Base-by-base conservation (phyloP, 164 flowering plant genomes). In the Magnolia officinalis region DNA sequence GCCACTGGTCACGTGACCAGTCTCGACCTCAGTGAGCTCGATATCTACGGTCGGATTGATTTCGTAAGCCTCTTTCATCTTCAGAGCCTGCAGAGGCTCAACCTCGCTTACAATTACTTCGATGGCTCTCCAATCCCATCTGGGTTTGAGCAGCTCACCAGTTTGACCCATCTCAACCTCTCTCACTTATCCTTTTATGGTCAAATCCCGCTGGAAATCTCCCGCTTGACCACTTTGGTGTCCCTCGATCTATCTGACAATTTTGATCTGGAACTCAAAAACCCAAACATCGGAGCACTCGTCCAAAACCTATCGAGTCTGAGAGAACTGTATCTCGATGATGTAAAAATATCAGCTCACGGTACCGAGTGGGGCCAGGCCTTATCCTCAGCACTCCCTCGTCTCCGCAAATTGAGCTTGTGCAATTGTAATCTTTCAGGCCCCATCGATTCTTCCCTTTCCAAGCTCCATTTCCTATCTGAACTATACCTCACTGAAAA, bases 11-110 rank as follows among this genome's bases (percentile, higher is more conserved):
- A 67, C 51, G 87, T 87, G 4, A 76, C 52, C 6, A 74, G 78
- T 4, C 76, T 88, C 18, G 80, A 86, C 73, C 81, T 88, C 66
- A 85, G 81, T 29, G 10, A 11, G 7, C 82, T 81, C 71, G 31
- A 31, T 0, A 86, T 89, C 59, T n/a, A 69, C 6, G 80, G 79
- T 16, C 50, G 1, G 9, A 11, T 68, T 10, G 50, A 68, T 26
- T 67, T 24, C 4, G 9, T 13, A 8, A 23, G 13, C 18, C 70
- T 67, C 70, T 21, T 67, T 24, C 29, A 8, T 4, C 70, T 67
- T 67, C 0, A 26, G 21, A 23, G 45, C 71, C 86, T 89, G 4
- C 72, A 81, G 65, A 81, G 20, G 23, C 75, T 89, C 69, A 85
- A 83, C 72, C 77, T 89, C 76, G 82, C 86, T 14, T 50, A 14